Conservation (phyloP, 495 filamentous ascomycete genomes). For the Penicillium roqueforti region DNA sequence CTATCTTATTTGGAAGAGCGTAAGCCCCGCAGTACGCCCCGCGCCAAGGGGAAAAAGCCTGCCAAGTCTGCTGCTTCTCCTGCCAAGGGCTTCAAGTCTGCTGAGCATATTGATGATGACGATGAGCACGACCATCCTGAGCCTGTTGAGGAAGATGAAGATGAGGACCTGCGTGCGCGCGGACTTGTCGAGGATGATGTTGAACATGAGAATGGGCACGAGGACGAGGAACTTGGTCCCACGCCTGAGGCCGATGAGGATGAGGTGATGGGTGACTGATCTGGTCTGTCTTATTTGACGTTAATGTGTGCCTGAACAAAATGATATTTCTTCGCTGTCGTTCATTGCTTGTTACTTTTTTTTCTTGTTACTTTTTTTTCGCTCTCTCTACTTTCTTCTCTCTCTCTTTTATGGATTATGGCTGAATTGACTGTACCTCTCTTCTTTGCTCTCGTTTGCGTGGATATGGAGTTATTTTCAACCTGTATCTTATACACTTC, state of each 20-base stretch:
- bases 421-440: constrained; percentile 10
- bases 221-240: constrained; percentile 36
- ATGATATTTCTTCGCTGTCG: neutral
- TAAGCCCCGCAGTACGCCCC: constrained; percentile 38
- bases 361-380: constrained; percentile 11
- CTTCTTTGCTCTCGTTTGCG: constrained; percentile 13
- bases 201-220: constrained; percentile 47
- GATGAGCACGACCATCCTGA: constrained; percentile 48
- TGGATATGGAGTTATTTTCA: constrained; percentile 12
- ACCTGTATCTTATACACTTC: constrained; percentile 11
- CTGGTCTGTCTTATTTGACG: neutral
- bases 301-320: constrained; percentile 6
- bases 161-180: constrained; percentile 58
- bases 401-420: constrained; percentile 11
- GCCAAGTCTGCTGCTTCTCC: constrained; percentile 27
- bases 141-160: constrained; percentile 50
- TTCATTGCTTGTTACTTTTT: constrained; percentile 3
- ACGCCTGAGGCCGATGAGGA: constrained; percentile 57
- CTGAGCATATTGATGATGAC: constrained; percentile 47
- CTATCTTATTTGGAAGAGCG: constrained; percentile 66
- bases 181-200: constrained; percentile 57
- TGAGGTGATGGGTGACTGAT: constrained; percentile 66
- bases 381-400: constrained; percentile 4
- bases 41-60: constrained; percentile 48
- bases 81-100: constrained; percentile 34